Evolutionary conservation across 1,284 basidiomycete genomes (phyloP).

Genomic region (Tilletiaria anomala): DNA sequence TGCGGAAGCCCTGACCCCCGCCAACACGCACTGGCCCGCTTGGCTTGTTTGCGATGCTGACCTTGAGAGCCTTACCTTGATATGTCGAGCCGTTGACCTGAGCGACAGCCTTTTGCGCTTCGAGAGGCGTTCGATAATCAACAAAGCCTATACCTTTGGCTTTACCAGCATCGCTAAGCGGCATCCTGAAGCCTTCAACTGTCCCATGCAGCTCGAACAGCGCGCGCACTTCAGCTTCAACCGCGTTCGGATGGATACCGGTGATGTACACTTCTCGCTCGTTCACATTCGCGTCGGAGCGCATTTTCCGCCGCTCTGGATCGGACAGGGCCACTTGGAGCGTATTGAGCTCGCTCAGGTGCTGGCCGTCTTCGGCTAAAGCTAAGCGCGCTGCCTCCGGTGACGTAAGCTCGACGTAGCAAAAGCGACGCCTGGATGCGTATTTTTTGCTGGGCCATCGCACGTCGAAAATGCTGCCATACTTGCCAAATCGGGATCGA

Average conservation of each 20-base stretch:
- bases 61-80: conserved; percentile 21
- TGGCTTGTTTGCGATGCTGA: conserved; percentile 12
- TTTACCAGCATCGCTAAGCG: conserved; percentile 55
- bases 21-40: neutral
- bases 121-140: conserved; percentile 53
- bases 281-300: conserved; percentile 66
- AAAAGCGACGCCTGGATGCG: conserved; percentile 75
- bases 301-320: conserved; percentile 69
- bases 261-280: conserved; percentile 72
- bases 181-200: conserved; percentile 65
- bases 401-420: conserved; percentile 78
- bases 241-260: conserved; percentile 60
- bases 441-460: conserved; percentile 98
- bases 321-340: conserved; percentile 78
- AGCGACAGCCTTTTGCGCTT: conserved; percentile 28
- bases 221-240: conserved; percentile 54
- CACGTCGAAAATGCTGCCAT: conserved; percentile 78
- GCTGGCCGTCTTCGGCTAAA: conserved; percentile 59
- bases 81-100: conserved; percentile 24
- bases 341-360: conserved; percentile 50
- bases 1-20: conserved; percentile 4
- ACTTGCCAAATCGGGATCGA: conserved; percentile 62
- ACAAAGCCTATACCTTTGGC: conserved; percentile 83
- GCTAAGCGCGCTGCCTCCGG: conserved; percentile 68
- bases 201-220: conserved; percentile 60